Evolutionary conservation across 2,329 filamentous ascomycete genomes (phyloP).

Genomic region (Trichoderma koningii): DNA sequence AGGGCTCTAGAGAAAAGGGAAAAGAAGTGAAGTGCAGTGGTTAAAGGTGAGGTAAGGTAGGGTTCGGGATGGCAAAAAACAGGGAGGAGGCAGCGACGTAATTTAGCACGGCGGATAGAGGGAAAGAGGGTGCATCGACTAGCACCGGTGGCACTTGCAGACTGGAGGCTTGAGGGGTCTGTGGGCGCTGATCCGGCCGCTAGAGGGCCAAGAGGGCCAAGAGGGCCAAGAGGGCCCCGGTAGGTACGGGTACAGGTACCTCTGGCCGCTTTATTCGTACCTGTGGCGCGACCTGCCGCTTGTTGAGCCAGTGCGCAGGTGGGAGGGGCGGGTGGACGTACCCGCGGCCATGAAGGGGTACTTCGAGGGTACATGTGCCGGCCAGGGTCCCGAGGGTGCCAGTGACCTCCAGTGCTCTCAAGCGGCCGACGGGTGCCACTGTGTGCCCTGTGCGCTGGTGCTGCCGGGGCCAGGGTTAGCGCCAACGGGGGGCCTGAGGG

Average conservation of each 20-base stretch:
- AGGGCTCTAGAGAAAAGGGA: slow-evolving; percentile 1
- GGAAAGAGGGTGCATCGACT: slow-evolving; percentile 19
- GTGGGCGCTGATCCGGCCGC: slow-evolving; percentile 24
- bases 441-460: slow-evolving; percentile 17
- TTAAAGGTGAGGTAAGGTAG: not conserved
- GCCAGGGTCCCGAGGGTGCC: no score
- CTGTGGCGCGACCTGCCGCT: not conserved
- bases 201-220: not conserved
- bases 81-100: slow-evolving; percentile 20
- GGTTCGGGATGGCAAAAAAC: not conserved
- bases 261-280: not conserved
- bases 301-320: not conserved
- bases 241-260: slow-evolving; percentile 16
- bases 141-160: slow-evolving; percentile 11
- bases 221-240: not conserved
- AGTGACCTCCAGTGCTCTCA: not conserved
- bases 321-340: no score
- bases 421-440: not conserved
- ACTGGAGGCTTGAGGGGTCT: slow-evolving; percentile 1
- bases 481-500: slow-evolving; percentile 9
- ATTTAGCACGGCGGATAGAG: slow-evolving; percentile 14
- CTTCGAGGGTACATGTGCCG: no score
- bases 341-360: no score
- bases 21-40: slow-evolving; percentile 4
- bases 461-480: slow-evolving; percentile 22